phyloP scores from a whole-genome alignment of 2,329 filamentous ascomycete genomes.

The Fusarium incarnatum region DNA sequence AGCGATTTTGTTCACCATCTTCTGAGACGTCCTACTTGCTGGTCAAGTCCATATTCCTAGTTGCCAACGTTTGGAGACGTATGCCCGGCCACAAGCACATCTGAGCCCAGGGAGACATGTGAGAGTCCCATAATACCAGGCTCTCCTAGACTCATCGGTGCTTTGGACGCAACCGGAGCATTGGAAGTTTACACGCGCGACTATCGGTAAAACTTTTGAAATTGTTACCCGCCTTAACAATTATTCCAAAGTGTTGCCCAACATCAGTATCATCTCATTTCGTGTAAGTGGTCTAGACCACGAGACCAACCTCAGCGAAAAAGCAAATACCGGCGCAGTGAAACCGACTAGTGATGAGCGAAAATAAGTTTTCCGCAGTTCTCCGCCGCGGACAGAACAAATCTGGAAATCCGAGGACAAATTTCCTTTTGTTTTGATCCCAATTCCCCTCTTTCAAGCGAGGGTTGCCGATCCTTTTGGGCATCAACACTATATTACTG shows the following conservation, averaged over 20 bases:
- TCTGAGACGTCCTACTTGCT: no score
- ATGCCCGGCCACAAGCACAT: background rate
- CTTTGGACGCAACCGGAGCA: background rate
- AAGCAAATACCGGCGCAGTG: constrained; percentile 25
- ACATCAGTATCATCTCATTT: constrained; percentile 8
- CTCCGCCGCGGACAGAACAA: constrained; percentile 6
- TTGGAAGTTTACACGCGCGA: constrained; percentile 30
- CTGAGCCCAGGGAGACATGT: background rate
- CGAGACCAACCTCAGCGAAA: constrained; percentile 1
- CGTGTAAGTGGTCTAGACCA: constrained; percentile 16
- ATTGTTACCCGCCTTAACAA: constrained; percentile 37
- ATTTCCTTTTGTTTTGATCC: constrained; percentile 11
- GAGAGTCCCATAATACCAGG: background rate
- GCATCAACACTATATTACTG: constrained; percentile 9
- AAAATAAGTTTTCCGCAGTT: background rate
- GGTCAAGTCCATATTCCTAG: background rate
- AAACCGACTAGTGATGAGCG: constrained; percentile 27
- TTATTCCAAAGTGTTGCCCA: constrained; percentile 17
- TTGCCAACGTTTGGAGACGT: background rate
- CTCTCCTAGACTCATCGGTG: background rate
- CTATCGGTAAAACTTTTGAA: constrained; percentile 22
- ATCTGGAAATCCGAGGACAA: constrained; percentile 16
- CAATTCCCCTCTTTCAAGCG: constrained; percentile 3
- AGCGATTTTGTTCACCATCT: background rate
- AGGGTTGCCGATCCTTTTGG: constrained; percentile 32